Evolutionary conservation across 495 filamentous ascomycete genomes (phyloP).

Genomic region (Corynascus novoguineensis): DNA sequence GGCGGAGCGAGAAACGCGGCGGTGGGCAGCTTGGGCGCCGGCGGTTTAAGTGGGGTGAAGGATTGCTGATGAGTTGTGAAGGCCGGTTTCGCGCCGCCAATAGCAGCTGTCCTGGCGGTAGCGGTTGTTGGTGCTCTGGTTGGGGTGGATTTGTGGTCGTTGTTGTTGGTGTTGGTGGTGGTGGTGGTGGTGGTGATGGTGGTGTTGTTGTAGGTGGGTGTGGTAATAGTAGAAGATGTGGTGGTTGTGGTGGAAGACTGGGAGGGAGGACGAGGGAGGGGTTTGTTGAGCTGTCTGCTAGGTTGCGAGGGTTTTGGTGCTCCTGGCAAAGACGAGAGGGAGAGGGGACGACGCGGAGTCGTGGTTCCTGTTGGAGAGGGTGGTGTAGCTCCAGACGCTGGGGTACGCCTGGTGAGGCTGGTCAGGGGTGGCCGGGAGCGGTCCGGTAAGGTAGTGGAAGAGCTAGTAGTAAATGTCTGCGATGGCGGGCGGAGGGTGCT

Average conservation of each 20-base stretch:
- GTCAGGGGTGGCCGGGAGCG: constrained; percentile 17
- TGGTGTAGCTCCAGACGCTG: constrained; percentile 5
- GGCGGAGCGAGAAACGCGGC: constrained; percentile 48
- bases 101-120: not conserved
- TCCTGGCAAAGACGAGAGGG: not conserved
- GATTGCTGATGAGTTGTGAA: constrained; percentile 67
- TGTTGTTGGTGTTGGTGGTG: constrained; percentile 6
- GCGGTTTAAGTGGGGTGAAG: constrained; percentile 59
- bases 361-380: constrained; percentile 7
- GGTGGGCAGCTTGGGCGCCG: constrained; percentile 52
- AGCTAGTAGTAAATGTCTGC: constrained; percentile 18
- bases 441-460: constrained; percentile 20
- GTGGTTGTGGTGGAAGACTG: not conserved
- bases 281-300: not conserved
- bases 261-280: not conserved
- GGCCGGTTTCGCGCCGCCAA: constrained; percentile 31
- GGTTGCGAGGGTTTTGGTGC: not conserved
- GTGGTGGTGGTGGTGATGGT: not conserved
- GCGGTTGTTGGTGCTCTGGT: constrained; percentile 7
- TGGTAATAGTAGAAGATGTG: not conserved
- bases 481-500: constrained; percentile 43
- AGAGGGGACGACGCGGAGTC: not conserved
- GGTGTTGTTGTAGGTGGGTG: not conserved
- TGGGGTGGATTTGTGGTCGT: not conserved
- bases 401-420: not conserved